phyloP scores from a whole-genome alignment of 371 early-diverging fungal species.

The Catenaria anguillulae region DNA sequence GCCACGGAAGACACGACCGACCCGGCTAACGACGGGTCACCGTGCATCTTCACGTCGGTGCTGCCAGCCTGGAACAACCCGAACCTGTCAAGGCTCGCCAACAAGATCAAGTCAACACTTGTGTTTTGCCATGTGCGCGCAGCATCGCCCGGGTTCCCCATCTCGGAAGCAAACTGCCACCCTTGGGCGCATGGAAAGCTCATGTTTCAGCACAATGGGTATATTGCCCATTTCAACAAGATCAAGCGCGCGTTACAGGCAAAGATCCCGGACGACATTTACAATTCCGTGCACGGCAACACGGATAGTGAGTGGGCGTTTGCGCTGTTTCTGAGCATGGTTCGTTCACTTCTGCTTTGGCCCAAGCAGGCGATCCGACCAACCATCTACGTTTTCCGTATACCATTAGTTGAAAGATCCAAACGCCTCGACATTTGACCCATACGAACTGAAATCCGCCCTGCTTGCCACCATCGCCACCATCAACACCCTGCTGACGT shows the following conservation, averaged over 20 bases:
- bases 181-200: constrained; percentile 58
- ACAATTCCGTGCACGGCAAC: constrained; percentile 54
- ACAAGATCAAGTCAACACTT: constrained; percentile 57
- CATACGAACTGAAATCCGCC: constrained; percentile 45
- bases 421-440: constrained; percentile 28
- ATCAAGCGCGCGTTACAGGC: constrained; percentile 56
- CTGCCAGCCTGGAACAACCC: constrained; percentile 78
- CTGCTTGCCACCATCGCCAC: constrained; percentile 57
- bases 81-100: constrained; percentile 60
- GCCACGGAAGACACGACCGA: neutral
- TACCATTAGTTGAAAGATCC: constrained; percentile 39
- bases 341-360: too few relatives aligned
- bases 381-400: neutral
- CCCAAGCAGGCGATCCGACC: constrained; percentile 29
- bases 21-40: constrained; percentile 16
- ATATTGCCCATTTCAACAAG: constrained; percentile 53
- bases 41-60: constrained; percentile 72
- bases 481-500: constrained; percentile 51
- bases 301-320: constrained; percentile 79
- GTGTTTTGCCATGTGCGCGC: constrained; percentile 80
- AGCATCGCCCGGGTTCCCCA: constrained; percentile 46
- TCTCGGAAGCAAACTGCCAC: constrained; percentile 70
- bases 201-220: constrained; percentile 85
- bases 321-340: constrained; percentile 52
- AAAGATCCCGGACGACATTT: constrained; percentile 50